A percentile compares a stretch with the other conserved stretches of the same genome.
Conservation (phyloP, 805 yeast genomes). For the Candida gorgasii region DNA sequence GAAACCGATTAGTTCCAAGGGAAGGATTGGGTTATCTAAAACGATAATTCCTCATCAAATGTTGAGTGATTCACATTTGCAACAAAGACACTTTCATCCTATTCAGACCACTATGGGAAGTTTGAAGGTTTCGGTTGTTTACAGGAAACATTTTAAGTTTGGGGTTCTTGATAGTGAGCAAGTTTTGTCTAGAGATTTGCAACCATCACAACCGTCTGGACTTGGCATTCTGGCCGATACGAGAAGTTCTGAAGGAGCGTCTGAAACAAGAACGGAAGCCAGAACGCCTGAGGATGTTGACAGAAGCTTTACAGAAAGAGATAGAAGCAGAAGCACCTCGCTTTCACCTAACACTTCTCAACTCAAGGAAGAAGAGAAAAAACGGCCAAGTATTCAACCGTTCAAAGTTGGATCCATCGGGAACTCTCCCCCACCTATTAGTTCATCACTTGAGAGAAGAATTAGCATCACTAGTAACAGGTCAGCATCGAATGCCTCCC, state of each 20-base stretch:
- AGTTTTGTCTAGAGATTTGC: conserved; percentile 57
- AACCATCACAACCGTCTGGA: too few species aligned
- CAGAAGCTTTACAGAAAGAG: background rate
- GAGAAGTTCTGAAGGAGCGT: conserved; percentile 1
- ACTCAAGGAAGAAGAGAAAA: conserved; percentile 12
- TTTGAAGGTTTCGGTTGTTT: conserved; percentile 73
- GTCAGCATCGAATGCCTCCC: conserved; percentile 53
- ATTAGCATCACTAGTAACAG: conserved; percentile 46
- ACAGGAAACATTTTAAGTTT: conserved; percentile 71
- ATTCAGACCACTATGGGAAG: conserved; percentile 76
- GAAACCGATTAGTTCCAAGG: conserved; percentile 74
- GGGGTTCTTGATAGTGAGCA: conserved; percentile 66
- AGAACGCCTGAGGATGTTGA: background rate
- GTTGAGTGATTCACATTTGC: conserved; percentile 50
- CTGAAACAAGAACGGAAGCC: background rate
- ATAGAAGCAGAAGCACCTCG: conserved; percentile 15
- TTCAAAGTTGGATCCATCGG: conserved; percentile 65
- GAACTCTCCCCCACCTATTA: conserved; percentile 36
- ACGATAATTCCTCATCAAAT: conserved; percentile 50
- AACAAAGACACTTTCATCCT: conserved; percentile 65
- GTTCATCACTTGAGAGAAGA: conserved; percentile 37
- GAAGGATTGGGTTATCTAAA: conserved; percentile 82
- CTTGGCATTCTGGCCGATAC: conserved; percentile 21
- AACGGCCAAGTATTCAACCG: conserved; percentile 49
- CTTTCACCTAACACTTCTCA: conserved; percentile 26